A percentile compares a stretch with the other conserved stretches of the same genome.
Evolutionary conservation across 2,329 filamentous ascomycete species (phyloP).

Genomic region (Leptographium procerum): DNA sequence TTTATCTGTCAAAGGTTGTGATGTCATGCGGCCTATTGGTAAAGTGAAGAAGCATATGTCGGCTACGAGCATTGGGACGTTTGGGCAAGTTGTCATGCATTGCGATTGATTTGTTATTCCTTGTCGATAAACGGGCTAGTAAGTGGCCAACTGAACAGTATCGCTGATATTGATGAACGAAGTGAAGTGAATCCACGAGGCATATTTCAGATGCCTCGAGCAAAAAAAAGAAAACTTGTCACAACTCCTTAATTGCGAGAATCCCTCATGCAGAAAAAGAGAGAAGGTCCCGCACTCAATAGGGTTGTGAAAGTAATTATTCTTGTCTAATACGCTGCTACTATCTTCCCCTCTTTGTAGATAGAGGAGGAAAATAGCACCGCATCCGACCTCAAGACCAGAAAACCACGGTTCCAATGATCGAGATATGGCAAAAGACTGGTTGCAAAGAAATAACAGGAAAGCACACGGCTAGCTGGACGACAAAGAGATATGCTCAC

Average conservation of each 20-base stretch:
- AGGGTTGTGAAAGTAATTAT: slow-evolving; percentile 20
- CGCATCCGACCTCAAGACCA: slow-evolving; percentile 26
- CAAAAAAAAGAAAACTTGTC: slow-evolving; percentile 15
- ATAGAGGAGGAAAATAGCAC: slow-evolving; percentile 12
- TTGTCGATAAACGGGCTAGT: neutral
- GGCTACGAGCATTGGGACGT: neutral
- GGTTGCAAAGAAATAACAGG: neutral
- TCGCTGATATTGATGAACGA: neutral
- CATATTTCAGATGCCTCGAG: neutral
- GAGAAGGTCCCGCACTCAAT: slow-evolving; percentile 28
- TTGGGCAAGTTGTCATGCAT: neutral
- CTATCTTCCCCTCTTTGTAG: neutral
- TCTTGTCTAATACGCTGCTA: slow-evolving; percentile 25
- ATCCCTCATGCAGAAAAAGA: slow-evolving; percentile 19
- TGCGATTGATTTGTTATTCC: neutral
- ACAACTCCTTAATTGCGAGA: slow-evolving; percentile 30
- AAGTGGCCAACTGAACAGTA: neutral
- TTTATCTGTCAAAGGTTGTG: neutral
- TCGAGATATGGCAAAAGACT: slow-evolving; percentile 28
- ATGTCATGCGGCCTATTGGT: neutral
- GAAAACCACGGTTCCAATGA: slow-evolving; percentile 14
- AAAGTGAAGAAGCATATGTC: neutral
- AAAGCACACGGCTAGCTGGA: neutral
- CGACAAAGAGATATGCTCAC: neutral
- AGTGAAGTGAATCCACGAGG: neutral